Base-by-base conservation (phyloP, 2,329 filamentous ascomycete species). In the Fusarium falciforme region DNA sequence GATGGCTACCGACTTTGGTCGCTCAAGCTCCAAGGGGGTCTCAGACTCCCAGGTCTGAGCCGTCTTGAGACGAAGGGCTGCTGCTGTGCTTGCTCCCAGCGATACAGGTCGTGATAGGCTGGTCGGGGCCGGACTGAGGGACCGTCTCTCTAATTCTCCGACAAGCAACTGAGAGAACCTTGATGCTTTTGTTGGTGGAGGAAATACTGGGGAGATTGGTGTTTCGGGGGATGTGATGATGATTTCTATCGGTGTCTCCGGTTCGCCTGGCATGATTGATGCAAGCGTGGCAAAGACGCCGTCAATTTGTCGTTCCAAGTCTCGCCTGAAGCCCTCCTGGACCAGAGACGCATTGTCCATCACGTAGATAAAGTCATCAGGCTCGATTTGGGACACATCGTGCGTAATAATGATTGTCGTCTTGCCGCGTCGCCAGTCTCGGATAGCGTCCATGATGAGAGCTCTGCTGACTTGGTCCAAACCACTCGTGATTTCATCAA, bases 381-480 rank as follows among this genome's bases (percentile, higher is more conserved):
- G 84, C 6, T 84, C 81, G 11, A 98, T 96, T 74, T 96, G 93
- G 0, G 90, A 88, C 35, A 96, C 89, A 73, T 98, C 94, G 78
- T 98, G 96, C 0, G 96, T 98, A 76, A 98, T 96, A 74, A 98
- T 90, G 61, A 98, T 93, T 0, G 96, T 98, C 0, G 95, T 98
- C 80, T 94, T 96, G 0, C 89, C 92, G 38, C 84, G 85, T 25
- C 96, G 88, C 96, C 95, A 98, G 22, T 88, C 79, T 9, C 94
- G 88, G 61, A 98, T 92, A 0, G 91, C 90, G 47, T 93, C 89
- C 87, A 97, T 92, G 40, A 98, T 88, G 14, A 91, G 82, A 0
- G 84, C 84, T 70, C 92, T 89, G 65, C 89, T 95, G 11, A 88
- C 86, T n/a, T 91, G 89, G 76, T 98, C 96, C 11, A 98, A 85